Conservation (phyloP, 768 basidiomycete genomes). For the Lactarius trivialis region DNA sequence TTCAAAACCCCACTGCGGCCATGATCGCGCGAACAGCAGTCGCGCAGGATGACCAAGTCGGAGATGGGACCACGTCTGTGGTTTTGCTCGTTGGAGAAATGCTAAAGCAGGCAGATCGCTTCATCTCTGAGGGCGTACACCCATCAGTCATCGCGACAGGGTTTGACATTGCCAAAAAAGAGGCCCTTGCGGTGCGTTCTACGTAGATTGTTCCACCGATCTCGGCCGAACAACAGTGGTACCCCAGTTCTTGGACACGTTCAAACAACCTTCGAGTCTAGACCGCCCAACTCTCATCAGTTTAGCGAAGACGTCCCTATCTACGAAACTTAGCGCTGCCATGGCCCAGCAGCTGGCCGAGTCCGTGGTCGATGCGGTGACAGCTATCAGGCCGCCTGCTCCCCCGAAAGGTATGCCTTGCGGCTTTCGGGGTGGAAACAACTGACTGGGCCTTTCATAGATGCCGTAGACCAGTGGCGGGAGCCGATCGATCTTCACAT, state of each 20-base stretch:
- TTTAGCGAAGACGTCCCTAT: slow-evolving; percentile 91
- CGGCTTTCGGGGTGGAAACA: slow-evolving; percentile 23
- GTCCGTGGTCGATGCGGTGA: slow-evolving; percentile 92
- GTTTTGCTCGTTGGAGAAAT: slow-evolving; percentile 93
- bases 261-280: slow-evolving; percentile 69
- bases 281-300: slow-evolving; percentile 90
- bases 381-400: slow-evolving; percentile 71
- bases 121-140: slow-evolving; percentile 96
- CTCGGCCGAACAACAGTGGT: slow-evolving; percentile 23
- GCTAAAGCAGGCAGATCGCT: slow-evolving; percentile 95
- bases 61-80: slow-evolving; percentile 97
- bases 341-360: slow-evolving; percentile 85
- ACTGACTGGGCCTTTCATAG: slow-evolving; percentile 33
- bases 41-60: slow-evolving; percentile 98
- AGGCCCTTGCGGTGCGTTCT: slow-evolving; percentile 68
- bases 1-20: slow-evolving; percentile 97
- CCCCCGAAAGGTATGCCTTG: slow-evolving; percentile 46
- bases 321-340: slow-evolving; percentile 80
- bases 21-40: slow-evolving; percentile 99
- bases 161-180: slow-evolving; percentile 97
- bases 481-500: slow-evolving; percentile 98
- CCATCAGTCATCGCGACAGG: slow-evolving; percentile 94
- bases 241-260: slow-evolving; percentile 82
- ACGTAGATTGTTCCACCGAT: slow-evolving; percentile 14
- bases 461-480: slow-evolving; percentile 59